These are phyloP conservation scores for Arachnopeziza araneosa DNA, from an alignment of 2,329 filamentous ascomycete species.

Conservation along the genomic window DNA sequence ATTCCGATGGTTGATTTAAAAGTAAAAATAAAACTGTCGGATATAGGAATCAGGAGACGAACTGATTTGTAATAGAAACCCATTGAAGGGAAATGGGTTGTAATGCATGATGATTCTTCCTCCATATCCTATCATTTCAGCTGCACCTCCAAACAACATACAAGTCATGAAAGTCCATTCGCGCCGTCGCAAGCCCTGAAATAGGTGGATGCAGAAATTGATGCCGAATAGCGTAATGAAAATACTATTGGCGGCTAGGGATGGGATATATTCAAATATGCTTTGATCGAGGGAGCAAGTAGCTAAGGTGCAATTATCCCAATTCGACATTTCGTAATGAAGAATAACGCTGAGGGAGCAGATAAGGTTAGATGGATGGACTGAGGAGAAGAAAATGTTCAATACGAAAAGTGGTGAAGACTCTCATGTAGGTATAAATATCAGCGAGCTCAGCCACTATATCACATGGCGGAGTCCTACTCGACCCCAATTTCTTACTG, in stretches of 20 bases:
- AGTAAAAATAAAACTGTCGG: no score
- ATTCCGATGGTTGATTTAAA: no score
- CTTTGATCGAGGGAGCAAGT: constrained; percentile 23
- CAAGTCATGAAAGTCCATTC: constrained; percentile 47
- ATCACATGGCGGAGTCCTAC: no score
- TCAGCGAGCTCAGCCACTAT: no score
- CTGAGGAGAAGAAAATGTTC: no score
- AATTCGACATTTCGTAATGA: no score
- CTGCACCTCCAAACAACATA: constrained; percentile 38
- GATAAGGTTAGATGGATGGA: no score
- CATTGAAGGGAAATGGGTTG: constrained; percentile 43
- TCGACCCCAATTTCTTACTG: no score
- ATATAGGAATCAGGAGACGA: constrained; percentile 28
- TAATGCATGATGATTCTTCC: constrained; percentile 47
- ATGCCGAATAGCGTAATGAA: constrained; percentile 44
- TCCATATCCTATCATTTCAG: constrained; percentile 52
- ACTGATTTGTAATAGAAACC: constrained; percentile 48
- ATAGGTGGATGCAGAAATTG: constrained; percentile 35
- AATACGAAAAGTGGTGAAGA: no score
- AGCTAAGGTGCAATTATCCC: constrained; percentile 27
- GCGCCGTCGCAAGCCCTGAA: constrained; percentile 40
- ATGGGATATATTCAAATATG: constrained; percentile 45
- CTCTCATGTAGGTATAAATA: no score
- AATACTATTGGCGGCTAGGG: constrained; percentile 47
- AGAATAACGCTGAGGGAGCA: no score